phyloP scores from a whole-genome alignment of 2,329 filamentous ascomycete species.

The Pyricularia sp. region DNA sequence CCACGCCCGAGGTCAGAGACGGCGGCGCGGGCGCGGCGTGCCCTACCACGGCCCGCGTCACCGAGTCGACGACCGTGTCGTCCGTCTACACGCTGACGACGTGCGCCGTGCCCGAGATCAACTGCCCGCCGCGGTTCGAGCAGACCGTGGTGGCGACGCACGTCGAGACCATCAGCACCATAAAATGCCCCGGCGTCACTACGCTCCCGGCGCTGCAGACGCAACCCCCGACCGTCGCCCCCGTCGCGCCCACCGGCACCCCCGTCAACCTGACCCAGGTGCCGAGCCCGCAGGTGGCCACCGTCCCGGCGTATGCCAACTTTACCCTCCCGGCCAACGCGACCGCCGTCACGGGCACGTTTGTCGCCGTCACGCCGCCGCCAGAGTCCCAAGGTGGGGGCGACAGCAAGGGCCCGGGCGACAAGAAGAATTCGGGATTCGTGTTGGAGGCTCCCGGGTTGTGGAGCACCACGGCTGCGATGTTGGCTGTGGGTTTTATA shows the following conservation, averaged over 20 bases:
- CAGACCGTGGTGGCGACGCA: constrained; percentile 7
- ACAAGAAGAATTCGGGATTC: background rate
- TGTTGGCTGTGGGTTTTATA: background rate
- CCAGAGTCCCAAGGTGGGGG: background rate
- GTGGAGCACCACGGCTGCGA: background rate
- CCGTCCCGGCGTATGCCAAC: constrained; percentile 3
- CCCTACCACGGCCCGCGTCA: constrained; percentile 3
- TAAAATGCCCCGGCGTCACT: constrained; percentile 3
- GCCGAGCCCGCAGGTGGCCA: background rate
- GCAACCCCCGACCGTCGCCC: constrained; percentile 2
- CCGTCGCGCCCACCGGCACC: constrained; percentile 5
- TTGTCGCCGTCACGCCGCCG: constrained; percentile 1
- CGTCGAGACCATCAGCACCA: constrained; percentile 5
- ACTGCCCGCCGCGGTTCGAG: constrained; percentile 7
- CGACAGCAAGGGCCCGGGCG: background rate
- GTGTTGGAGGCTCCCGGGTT: background rate
- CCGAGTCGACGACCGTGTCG: constrained; percentile 5
- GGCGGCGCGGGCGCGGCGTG: background rate
- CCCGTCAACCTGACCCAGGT: constrained; percentile 3
- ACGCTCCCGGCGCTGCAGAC: background rate
- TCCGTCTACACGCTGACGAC: constrained; percentile 7
- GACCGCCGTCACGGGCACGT: constrained; percentile 1
- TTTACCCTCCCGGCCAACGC: constrained; percentile 5
- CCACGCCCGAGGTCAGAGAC: background rate
- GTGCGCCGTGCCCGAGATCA: constrained; percentile 7